These are phyloP conservation scores for Cucurbita pepo DNA, from an alignment of 306 rosid species.

Conservation along the genomic window DNA sequence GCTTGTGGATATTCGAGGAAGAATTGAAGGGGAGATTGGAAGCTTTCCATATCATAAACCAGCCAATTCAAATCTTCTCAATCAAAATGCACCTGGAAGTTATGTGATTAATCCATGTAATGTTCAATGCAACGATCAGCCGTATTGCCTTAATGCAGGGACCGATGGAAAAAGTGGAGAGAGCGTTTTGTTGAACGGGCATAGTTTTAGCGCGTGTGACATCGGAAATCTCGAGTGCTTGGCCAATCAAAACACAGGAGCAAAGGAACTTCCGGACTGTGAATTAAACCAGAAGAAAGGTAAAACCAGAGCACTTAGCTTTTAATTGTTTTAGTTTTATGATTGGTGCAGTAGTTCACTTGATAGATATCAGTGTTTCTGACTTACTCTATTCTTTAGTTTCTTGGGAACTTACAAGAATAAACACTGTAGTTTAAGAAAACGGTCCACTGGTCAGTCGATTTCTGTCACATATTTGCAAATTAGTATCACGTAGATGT, in stretches of 20 bases:
- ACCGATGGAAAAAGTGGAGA: conserved; percentile 44
- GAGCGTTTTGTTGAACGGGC: conserved; percentile 21
- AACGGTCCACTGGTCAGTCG: background rate
- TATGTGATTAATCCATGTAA: conserved; percentile 75
- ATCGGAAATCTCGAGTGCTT: conserved; percentile 70
- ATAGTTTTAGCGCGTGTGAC: conserved; percentile 54
- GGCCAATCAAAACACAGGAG: conserved; percentile 38
- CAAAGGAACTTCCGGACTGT: conserved; percentile 43
- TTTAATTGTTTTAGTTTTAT: background rate
- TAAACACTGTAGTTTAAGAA: background rate
- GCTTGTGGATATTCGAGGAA: conserved; percentile 92
- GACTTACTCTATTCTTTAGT: background rate
- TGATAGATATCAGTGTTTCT: background rate
- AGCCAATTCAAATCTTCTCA: conserved; percentile 18
- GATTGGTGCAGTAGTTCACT: background rate
- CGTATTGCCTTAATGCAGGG: conserved; percentile 50
- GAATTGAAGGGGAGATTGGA: conserved; percentile 96
- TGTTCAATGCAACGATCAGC: conserved; percentile 68
- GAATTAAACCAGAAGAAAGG: conserved; percentile 32
- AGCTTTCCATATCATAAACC: conserved; percentile 76
- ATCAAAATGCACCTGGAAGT: conserved; percentile 25
- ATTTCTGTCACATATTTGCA: background rate
- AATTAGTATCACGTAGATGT: background rate
- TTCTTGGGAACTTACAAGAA: background rate
- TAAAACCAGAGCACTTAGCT: background rate